phyloP scores from a whole-genome alignment of 2,329 filamentous ascomycete species.

The Xylariaceae sp. region DNA sequence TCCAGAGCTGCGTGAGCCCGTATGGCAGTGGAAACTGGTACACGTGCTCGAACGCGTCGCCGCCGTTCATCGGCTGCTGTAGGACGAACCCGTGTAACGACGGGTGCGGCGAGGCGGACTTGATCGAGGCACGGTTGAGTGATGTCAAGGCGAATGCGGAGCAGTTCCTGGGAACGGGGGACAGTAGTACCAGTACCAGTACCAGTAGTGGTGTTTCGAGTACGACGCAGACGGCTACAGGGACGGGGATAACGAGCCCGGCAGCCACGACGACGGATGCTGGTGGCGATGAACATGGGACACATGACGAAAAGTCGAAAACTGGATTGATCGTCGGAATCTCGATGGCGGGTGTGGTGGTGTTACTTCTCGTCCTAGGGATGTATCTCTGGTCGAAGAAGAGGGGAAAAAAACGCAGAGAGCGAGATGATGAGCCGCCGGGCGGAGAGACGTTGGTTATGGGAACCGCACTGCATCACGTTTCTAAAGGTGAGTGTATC shows the following conservation, averaged over 20 bases:
- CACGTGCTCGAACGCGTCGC: slow-evolving; percentile 25
- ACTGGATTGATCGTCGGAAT: slow-evolving; percentile 15
- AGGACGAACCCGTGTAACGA: slow-evolving; percentile 29
- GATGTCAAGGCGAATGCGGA: slow-evolving; percentile 11
- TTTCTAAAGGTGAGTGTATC: too few species aligned
- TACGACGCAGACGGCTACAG: slow-evolving; percentile 1
- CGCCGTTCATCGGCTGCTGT: slow-evolving; percentile 35
- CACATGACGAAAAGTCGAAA: neutral
- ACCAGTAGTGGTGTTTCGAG: neutral
- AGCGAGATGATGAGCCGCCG: too few species aligned
- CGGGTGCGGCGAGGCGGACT: slow-evolving; percentile 25
- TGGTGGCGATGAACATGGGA: too few species aligned
- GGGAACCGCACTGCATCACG: too few species aligned
- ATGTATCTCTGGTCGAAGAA: slow-evolving; percentile 9
- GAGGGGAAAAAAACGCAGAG: slow-evolving; percentile 2
- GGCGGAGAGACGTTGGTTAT: too few species aligned
- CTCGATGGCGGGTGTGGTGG: slow-evolving; percentile 10
- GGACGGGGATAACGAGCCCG: neutral
- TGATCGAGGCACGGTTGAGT: slow-evolving; percentile 22
- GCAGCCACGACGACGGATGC: too few species aligned
- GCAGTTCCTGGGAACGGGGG: slow-evolving; percentile 9
- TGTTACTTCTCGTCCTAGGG: slow-evolving; percentile 12
- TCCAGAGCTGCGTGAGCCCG: slow-evolving; percentile 25
- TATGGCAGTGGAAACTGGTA: slow-evolving; percentile 27
- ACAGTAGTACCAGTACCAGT: neutral